Evolutionary conservation across 768 basidiomycete genomes (phyloP), one percentile per base, ranked within the genome.

Genomic region (Tephrocybe sp.): DNA sequence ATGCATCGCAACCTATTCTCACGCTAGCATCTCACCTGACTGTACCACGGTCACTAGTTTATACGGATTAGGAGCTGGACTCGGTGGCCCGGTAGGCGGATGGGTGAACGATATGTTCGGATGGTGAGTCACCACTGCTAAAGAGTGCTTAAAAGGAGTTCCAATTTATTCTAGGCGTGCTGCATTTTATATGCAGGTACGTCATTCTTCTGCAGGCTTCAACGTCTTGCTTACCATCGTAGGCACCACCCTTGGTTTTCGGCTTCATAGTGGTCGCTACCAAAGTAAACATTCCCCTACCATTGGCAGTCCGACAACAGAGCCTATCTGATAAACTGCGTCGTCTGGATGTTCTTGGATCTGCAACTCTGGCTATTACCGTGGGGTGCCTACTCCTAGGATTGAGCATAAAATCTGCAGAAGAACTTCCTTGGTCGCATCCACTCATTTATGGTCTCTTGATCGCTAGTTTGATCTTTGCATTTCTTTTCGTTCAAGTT

Each of bases 31-130:
- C 19, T 38, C 40, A 36, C 38, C 22, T 31, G 30, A 31, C 11
- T 38, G 13, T 5, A 32, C 41, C 42, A 42, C 56, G 7, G 52
- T 44, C 33, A 7, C 57, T 60, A 92, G 90, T 67, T 66, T 92
- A 55, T 96, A 83, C 63, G 94, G 93, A 38, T 71, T 91, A 46
- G 94, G 94, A 49, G 82, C 89, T 36, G 86, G 84, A 42, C 68
- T 90, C 17, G 89, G 89, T 40, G 89, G 89, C 23, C 89, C 89
- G 39, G 51, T 91, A 16, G 89, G 89, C 31, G 89, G 89, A 17
- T 91, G 87, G 87, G 76, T 92, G 48, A 88, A 89, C 64, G 93
- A 95, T 65, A 75, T 62, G 6, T 85, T 90, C 63, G 92, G 91
- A 56, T 95, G 92, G 93, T 88, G 66, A 58, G 86, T 69, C 53